phyloP scores from a whole-genome alignment of 2,329 filamentous ascomycete genomes.

The Paraconiothyrium sp. region DNA sequence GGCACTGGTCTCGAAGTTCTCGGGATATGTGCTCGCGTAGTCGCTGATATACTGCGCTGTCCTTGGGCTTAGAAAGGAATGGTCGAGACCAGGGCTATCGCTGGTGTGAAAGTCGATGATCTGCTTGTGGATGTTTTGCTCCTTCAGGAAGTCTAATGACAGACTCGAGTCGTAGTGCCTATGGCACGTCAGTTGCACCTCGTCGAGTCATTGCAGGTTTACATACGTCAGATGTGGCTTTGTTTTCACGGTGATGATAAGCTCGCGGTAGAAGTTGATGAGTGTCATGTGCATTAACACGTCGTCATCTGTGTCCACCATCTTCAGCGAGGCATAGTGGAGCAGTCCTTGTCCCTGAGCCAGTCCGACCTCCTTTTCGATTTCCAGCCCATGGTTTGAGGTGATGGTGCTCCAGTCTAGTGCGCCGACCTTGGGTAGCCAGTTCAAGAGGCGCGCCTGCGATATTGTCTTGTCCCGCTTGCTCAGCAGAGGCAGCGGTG shows the following conservation, averaged over 20 bases:
- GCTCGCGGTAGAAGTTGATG: slow-evolving; percentile 65
- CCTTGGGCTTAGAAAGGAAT: slow-evolving; percentile 63
- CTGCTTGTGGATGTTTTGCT: slow-evolving; percentile 60
- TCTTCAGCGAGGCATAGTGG: slow-evolving; percentile 63
- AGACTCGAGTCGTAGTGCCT: slow-evolving; percentile 51
- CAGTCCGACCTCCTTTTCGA: slow-evolving; percentile 57
- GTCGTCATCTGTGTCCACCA: slow-evolving; percentile 66
- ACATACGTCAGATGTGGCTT: slow-evolving; percentile 43
- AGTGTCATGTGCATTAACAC: slow-evolving; percentile 69
- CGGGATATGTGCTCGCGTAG: slow-evolving; percentile 64
- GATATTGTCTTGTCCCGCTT: slow-evolving; percentile 66
- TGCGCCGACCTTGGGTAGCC: slow-evolving; percentile 62
- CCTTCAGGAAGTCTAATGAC: slow-evolving; percentile 63
- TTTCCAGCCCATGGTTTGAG: slow-evolving; percentile 60
- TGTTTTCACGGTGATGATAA: slow-evolving; percentile 56
- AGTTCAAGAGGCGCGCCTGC: slow-evolving; percentile 68
- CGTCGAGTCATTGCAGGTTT: neutral
- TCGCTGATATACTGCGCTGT: slow-evolving; percentile 67
- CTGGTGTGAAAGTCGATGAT: slow-evolving; percentile 61
- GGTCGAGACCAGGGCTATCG: slow-evolving; percentile 60
- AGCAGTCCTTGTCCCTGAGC: slow-evolving; percentile 55
- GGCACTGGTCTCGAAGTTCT: slow-evolving; percentile 61
- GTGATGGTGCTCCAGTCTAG: slow-evolving; percentile 66
- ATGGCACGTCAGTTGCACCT: slow-evolving; percentile 13
- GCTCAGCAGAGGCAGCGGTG: slow-evolving; percentile 49